Conservation (phyloP, 2,329 filamentous ascomycete species). For the Talaromyces amestolkiae region DNA sequence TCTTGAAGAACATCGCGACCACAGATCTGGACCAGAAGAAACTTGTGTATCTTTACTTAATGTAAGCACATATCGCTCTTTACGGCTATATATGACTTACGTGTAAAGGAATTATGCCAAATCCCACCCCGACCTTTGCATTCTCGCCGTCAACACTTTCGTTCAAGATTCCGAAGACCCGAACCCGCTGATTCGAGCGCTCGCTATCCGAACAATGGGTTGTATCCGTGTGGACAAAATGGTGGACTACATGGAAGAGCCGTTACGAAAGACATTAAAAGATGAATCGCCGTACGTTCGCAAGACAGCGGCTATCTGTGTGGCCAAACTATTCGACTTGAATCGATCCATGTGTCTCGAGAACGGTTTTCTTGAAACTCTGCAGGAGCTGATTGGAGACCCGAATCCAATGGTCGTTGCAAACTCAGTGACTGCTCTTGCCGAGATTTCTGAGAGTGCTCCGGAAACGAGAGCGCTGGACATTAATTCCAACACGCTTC, state of each 20-base stretch:
- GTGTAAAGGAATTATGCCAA: slow-evolving; percentile 93
- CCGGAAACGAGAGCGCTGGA: slow-evolving; percentile 86
- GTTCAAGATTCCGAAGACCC: slow-evolving; percentile 99
- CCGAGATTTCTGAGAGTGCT: slow-evolving; percentile 85
- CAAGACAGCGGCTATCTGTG: slow-evolving; percentile 96
- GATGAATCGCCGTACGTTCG: slow-evolving; percentile 98
- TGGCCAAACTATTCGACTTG: slow-evolving; percentile 95
- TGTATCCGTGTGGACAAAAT: slow-evolving; percentile 99
- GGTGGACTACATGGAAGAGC: slow-evolving; percentile 99
- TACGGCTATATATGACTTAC: not conserved
- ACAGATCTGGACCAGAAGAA: slow-evolving; percentile 97
- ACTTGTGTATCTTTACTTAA: slow-evolving; percentile 95
- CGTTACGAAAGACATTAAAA: slow-evolving; percentile 87
- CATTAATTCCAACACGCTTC: slow-evolving; percentile 77
- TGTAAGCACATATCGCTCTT: slow-evolving; percentile 56
- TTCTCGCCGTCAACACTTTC: slow-evolving; percentile 97
- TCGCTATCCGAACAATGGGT: slow-evolving; percentile 97
- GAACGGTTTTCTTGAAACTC: slow-evolving; percentile 88
- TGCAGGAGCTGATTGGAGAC: slow-evolving; percentile 95
- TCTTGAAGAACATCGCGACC: slow-evolving; percentile 98
- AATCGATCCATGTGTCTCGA: slow-evolving; percentile 91
- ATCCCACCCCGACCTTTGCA: slow-evolving; percentile 96
- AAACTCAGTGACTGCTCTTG: slow-evolving; percentile 90
- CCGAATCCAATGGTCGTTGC: slow-evolving; percentile 99
- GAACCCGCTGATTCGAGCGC: slow-evolving; percentile 88